Evolutionary conservation across 2,329 filamentous ascomycete species (phyloP).

Genomic region (Aspergillus sp.): DNA sequence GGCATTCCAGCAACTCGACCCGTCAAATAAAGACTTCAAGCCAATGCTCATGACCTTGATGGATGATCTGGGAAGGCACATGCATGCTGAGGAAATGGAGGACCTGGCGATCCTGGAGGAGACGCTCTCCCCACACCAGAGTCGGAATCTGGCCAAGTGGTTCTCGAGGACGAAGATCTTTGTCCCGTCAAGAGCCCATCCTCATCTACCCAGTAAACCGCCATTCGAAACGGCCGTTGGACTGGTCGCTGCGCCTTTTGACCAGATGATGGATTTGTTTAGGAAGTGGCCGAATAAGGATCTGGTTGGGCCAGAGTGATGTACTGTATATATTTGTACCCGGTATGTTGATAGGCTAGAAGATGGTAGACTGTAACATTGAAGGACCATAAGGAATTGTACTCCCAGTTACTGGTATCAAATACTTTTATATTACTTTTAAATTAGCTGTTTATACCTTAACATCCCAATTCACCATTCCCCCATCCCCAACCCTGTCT

Average conservation of each 20-base stretch:
- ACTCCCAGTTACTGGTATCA: too few species aligned
- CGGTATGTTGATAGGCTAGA: too few species aligned
- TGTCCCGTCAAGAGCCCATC: slow-evolving; percentile 52
- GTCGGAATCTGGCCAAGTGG: slow-evolving; percentile 38
- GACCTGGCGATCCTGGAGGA: slow-evolving; percentile 51
- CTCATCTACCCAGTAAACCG: slow-evolving; percentile 50
- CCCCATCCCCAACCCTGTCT: slow-evolving; percentile 43
- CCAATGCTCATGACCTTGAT: slow-evolving; percentile 45
- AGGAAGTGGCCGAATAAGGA: slow-evolving; percentile 4
- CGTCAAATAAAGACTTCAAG: slow-evolving; percentile 40
- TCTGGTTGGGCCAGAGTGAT: not conserved
- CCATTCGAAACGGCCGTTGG: slow-evolving; percentile 57
- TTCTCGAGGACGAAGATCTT: slow-evolving; percentile 55
- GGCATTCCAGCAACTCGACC: slow-evolving; percentile 46
- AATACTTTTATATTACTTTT: not conserved
- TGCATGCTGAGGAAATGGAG: slow-evolving; percentile 49
- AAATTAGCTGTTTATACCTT: not conserved
- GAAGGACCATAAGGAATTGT: too few species aligned
- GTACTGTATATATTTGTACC: not conserved
- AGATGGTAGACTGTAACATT: too few species aligned
- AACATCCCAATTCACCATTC: slow-evolving; percentile 35
- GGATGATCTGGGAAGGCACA: slow-evolving; percentile 45
- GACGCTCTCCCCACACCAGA: slow-evolving; percentile 33
- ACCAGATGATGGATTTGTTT: slow-evolving; percentile 42
- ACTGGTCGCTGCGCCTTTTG: slow-evolving; percentile 56